These are phyloP conservation scores for Verticillium nubilum DNA, from an alignment of 2,329 filamentous ascomycete species.

Conservation along the genomic window DNA sequence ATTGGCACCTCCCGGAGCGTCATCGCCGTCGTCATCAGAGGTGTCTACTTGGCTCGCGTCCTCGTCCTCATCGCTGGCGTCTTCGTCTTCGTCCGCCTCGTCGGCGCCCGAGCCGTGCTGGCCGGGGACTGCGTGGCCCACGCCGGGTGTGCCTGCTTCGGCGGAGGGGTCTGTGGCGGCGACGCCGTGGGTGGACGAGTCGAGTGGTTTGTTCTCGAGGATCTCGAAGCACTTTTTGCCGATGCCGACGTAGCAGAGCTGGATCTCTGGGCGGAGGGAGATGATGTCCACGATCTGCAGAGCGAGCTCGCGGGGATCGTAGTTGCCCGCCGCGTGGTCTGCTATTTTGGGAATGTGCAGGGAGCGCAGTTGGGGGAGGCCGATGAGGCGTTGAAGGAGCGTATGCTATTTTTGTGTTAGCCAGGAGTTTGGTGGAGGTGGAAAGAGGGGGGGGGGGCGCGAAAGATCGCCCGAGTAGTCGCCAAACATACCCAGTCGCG, in stretches of 20 bases:
- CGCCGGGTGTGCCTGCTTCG: background rate
- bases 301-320: slow-evolving; percentile 63
- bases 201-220: slow-evolving; percentile 53
- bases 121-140: slow-evolving; percentile 8
- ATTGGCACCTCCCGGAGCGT: slow-evolving; percentile 28
- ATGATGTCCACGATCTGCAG: slow-evolving; percentile 75
- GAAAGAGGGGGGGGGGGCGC: background rate
- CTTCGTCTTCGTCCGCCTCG: slow-evolving; percentile 23
- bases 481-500: slow-evolving; percentile 65
- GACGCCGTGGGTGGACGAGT: slow-evolving; percentile 24
- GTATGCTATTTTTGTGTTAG: slow-evolving; percentile 51
- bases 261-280: slow-evolving; percentile 67
- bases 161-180: slow-evolving; percentile 7
- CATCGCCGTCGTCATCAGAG: slow-evolving; percentile 17
- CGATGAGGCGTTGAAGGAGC: slow-evolving; percentile 70
- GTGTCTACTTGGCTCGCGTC: slow-evolving; percentile 34
- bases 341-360: slow-evolving; percentile 66
- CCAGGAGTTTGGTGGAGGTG: slow-evolving; percentile 5
- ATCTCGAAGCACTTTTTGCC: slow-evolving; percentile 79
- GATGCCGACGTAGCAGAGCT: slow-evolving; percentile 73
- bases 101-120: slow-evolving; percentile 5
- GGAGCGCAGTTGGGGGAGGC: slow-evolving; percentile 63
- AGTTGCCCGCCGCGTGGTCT: slow-evolving; percentile 49
- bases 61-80: slow-evolving; percentile 36
- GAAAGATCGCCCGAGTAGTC: background rate